Evolutionary conservation across 352 stramenopile species (phyloP), one percentile per base, ranked within the genome.

Genomic region (Globisporangium emineosum): DNA sequence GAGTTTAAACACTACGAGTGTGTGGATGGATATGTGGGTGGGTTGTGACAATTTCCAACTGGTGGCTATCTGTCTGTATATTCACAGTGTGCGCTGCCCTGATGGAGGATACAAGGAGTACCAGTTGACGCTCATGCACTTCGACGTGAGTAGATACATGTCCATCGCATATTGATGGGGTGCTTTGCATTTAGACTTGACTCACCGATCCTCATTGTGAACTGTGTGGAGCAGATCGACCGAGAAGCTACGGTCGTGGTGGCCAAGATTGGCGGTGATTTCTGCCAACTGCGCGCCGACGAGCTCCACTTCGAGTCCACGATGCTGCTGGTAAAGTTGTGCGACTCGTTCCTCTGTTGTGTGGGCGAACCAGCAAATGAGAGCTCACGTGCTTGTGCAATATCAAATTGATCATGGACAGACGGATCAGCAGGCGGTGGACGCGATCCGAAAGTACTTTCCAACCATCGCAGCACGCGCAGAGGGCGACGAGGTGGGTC

Each of bases 61-160:
- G 12, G 55, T 50, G 45, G 32, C 5, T n/a, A 21, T 45, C 19
- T 35, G 9, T 23, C 33, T 40, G n/a, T 15, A 9, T 19, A 17
- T 62, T 21, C 13, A 33, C 57, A 85, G 77, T 62, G 67, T 86
- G 56, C 71, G 70, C 29, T 90, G 81, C 74, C 78, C 79, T 1
- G 76, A 90, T 67, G 81, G 81, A 66, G 81, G 81, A 7, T 90
- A 87, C 67, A 73, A 85, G 65, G 76, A 86, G 61, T 91, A 79
- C 69, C 61, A 69, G 6, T 59, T 91, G 49, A 88, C 77, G 49
- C 64, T 91, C 27, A 70, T 88, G 47, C 72, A 88, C 60, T 91
- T 88, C 69, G 68, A 70, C 32, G 75, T 82, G 47, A 12, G 64
- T 52, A 21, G 37, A n/a, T n/a, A 45, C 15, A 45, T 6, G 19